phyloP scores from a whole-genome alignment of 75 land plant species.

The Selaginella moellendorffii region DNA sequence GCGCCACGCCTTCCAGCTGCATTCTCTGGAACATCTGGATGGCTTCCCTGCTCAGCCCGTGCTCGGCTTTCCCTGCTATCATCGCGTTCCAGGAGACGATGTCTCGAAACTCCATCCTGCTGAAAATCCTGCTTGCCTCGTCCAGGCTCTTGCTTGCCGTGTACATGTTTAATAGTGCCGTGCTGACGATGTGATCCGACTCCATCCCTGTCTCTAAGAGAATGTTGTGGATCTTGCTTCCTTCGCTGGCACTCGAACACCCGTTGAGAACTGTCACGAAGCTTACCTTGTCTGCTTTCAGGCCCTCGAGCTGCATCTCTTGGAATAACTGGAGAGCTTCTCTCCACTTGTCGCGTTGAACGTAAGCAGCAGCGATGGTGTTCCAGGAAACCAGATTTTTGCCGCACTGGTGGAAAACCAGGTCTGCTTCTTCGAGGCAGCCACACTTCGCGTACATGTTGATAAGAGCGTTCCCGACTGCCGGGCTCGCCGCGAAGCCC shows the following conservation, averaged over 20 bases:
- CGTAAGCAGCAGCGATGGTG: conserved; percentile 2
- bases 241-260: not conserved
- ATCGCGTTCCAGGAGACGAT: not conserved
- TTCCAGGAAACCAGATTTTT: not conserved
- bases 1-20: not conserved
- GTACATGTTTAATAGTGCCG: not conserved
- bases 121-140: not conserved
- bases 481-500: not conserved
- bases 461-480: conserved; percentile 2
- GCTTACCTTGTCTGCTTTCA: not conserved
- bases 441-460: conserved; percentile 8
- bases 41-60: not conserved
- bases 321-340: not conserved
- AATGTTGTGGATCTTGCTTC: not conserved
- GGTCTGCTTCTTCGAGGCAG: not conserved
- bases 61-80: not conserved
- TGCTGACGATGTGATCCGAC: not conserved
- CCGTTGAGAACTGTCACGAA: not conserved
- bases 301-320: not conserved
- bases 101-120: not conserved
- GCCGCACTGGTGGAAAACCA: not conserved
- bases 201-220: not conserved
- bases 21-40: not conserved
- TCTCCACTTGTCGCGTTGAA: not conserved
- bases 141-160: not conserved